Conservation (phyloP, 2,329 filamentous ascomycete genomes). For the Aspergillus sp. region DNA sequence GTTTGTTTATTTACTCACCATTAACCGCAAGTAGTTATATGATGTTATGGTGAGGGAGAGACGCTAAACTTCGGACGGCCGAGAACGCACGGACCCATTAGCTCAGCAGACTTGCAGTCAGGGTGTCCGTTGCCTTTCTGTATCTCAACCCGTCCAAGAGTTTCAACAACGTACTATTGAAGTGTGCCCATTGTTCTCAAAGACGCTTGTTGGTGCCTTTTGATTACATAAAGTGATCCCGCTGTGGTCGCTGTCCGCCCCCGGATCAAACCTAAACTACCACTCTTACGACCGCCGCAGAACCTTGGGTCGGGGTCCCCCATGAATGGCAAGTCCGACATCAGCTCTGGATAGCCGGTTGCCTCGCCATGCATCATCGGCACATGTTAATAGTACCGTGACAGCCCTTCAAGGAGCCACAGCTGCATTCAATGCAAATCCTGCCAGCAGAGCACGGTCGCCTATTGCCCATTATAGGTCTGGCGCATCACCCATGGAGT, state of each 20-base stretch:
- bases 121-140: background rate
- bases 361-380: conserved; percentile 25
- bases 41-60: no score
- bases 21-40: no score
- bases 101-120: conserved; percentile 3
- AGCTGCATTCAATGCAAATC: conserved; percentile 35
- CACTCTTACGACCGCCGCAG: conserved; percentile 1
- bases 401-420: conserved; percentile 41
- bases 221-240: background rate
- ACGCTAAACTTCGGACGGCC: background rate
- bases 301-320: conserved; percentile 15
- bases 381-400: conserved; percentile 21
- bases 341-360: conserved; percentile 32
- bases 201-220: background rate
- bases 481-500: conserved; percentile 17
- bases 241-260: background rate
- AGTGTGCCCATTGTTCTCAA: background rate
- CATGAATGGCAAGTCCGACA: conserved; percentile 36
- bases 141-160: background rate
- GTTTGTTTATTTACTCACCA: no score
- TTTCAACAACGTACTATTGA: no score
- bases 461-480: conserved; percentile 22
- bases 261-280: background rate
- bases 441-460: conserved; percentile 24
- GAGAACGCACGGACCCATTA: background rate